phyloP scores from a whole-genome alignment of 768 basidiomycete species.

The Macrocybe gigantea region DNA sequence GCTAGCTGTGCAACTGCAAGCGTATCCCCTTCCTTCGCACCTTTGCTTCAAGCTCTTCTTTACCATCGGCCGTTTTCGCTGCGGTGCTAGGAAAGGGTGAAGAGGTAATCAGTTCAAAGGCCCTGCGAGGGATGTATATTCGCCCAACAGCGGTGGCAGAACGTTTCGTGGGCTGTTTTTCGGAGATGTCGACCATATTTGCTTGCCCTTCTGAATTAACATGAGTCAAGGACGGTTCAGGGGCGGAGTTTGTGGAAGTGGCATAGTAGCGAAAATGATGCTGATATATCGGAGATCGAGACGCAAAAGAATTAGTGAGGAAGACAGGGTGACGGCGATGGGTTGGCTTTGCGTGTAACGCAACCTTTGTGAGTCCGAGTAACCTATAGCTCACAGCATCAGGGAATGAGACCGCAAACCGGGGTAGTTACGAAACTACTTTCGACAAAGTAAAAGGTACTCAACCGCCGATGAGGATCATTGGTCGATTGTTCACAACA shows the following conservation, averaged over 20 bases:
- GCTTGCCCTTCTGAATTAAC: slow-evolving; percentile 66
- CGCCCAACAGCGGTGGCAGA: slow-evolving; percentile 70
- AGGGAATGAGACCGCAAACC: too few relatives aligned
- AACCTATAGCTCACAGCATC: slow-evolving; percentile 3
- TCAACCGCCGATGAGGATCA: slow-evolving; percentile 95
- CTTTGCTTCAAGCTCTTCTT: slow-evolving; percentile 35
- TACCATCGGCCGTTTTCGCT: slow-evolving; percentile 15
- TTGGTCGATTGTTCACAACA: slow-evolving; percentile 72
- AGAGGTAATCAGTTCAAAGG: slow-evolving; percentile 56
- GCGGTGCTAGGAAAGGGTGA: slow-evolving; percentile 4
- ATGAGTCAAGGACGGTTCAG: slow-evolving; percentile 50
- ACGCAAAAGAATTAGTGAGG: neutral
- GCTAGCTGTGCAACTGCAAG: slow-evolving; percentile 78
- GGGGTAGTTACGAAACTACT: slow-evolving; percentile 2
- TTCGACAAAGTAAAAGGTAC: slow-evolving; percentile 30
- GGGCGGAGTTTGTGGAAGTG: slow-evolving; percentile 18
- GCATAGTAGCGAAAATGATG: slow-evolving; percentile 6
- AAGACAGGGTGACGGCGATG: neutral
- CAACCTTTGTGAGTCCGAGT: neutral
- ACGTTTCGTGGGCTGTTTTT: slow-evolving; percentile 57
- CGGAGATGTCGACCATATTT: slow-evolving; percentile 77
- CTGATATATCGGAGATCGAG: neutral
- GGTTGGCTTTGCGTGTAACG: neutral
- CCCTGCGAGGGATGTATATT: slow-evolving; percentile 60
- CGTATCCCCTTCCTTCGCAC: slow-evolving; percentile 62